Evolutionary conservation across 1,284 basidiomycete genomes (phyloP), one percentile per base, ranked within the genome.

Genomic region (Pyrrhoderma lamaoense): DNA sequence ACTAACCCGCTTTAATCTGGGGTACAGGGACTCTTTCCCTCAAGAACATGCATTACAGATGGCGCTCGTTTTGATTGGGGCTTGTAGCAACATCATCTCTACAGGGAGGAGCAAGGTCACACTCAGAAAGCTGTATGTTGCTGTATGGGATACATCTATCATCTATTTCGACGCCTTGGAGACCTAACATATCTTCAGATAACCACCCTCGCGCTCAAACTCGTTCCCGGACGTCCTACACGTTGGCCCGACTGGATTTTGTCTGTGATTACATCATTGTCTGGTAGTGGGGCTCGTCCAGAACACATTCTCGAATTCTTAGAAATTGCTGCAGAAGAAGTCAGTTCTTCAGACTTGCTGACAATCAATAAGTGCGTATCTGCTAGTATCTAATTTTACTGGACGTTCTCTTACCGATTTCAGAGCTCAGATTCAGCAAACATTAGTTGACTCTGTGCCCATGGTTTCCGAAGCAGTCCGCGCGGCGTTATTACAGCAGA

Each of bases 41-140:
- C 56, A 65, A 27, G 76, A 81, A 42, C 70, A 81, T 55, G 70
- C 71, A 1, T 61, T 70, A 27, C 63, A 68, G 19, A 69, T 90
- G 22, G 72, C 76, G 25, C 79, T 85, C 60, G 66, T 82, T 53
- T 65, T 89, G 42, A 65, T 90, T 21, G 75, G 81, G 51, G 68
- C 88, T 23, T 80, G 82, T 3, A 75, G 74, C 2, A 76, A 78
- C 54, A 74, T 81, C 3, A 73, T 83, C 47, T 61, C 70, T 2
- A 66, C 70, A 11, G 72, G 77, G 1, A 73, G 73, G 53, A 74
- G 67, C 61, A 83, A 80, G 60, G 74, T 92, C 49, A 87, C 89
- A 45, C 74, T 90, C 21, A 79, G 90, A 49, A 94, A 93, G 64
- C 70, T 93, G 23, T 94, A 89, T 62, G 88, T 91, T 19, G 82